phyloP scores from a whole-genome alignment of 352 stramenopile genomes.

The Peronospora farinosa region DNA sequence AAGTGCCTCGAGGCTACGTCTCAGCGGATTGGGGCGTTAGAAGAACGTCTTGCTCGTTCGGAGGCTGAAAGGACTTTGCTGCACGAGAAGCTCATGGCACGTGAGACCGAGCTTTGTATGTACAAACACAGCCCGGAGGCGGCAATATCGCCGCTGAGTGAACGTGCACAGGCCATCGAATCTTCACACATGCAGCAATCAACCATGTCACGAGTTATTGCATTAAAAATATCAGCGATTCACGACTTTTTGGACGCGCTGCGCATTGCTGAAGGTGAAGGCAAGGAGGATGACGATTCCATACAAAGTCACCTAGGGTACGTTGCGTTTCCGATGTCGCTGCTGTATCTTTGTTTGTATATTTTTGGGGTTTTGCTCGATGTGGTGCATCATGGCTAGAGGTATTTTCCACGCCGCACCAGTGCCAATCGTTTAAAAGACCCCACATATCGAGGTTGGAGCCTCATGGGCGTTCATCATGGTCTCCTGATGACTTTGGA shows the following conservation, averaged over 20 bases:
- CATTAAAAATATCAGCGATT: conserved; percentile 49
- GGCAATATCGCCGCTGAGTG: conserved; percentile 18
- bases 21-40: conserved; percentile 30
- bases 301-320: conserved; percentile 46
- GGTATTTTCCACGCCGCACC: conserved; percentile 4
- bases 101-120: conserved; percentile 42
- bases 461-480: conserved; percentile 4
- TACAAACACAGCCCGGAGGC: conserved; percentile 25
- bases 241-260: conserved; percentile 62
- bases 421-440: conserved; percentile 12
- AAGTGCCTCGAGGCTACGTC: conserved; percentile 27
- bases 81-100: conserved; percentile 38
- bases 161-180: conserved; percentile 36
- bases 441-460: conserved; percentile 24
- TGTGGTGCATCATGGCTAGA: conserved; percentile 8
- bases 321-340: conserved; percentile 10
- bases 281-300: conserved; percentile 51
- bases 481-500: conserved; percentile 86
- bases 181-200: conserved; percentile 26
- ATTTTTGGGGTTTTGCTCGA: conserved; percentile 19
- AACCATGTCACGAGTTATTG: conserved; percentile 34
- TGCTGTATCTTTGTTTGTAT: conserved; percentile 10
- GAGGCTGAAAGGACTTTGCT: conserved; percentile 32
- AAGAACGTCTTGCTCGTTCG: conserved; percentile 22
- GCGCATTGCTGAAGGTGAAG: conserved; percentile 35